A percentile compares a stretch with the other conserved stretches of the same genome.
Evolutionary conservation across 805 yeast genomes (phyloP).

Genomic region (Allodekkera sacchari): DNA sequence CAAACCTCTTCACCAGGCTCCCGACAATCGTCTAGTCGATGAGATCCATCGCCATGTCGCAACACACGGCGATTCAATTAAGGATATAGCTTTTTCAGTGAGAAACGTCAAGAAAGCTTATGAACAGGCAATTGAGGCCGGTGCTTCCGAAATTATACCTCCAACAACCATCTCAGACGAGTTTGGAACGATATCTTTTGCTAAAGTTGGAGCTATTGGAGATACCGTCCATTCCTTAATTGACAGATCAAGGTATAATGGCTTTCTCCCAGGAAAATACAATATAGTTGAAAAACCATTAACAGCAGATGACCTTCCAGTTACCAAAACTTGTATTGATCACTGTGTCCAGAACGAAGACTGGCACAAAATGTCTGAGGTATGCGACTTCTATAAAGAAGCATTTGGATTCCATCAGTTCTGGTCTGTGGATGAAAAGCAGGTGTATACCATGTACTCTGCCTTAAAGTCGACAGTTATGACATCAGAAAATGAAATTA

Average conservation of each 20-base stretch:
- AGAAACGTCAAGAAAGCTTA: conserved; percentile 38
- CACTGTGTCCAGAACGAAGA: conserved; percentile 77
- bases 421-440: conserved; percentile 80
- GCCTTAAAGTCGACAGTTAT: conserved; percentile 70
- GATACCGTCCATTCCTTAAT: conserved; percentile 67
- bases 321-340: conserved; percentile 40
- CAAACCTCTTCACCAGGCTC: conserved; percentile 12
- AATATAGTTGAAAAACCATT: conserved; percentile 4
- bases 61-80: conserved; percentile 73
- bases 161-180: conserved; percentile 29
- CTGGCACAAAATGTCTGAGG: conserved; percentile 55
- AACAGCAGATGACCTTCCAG: not conserved
- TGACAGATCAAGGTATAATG: conserved; percentile 26
- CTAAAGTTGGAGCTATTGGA: conserved; percentile 45
- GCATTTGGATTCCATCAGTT: conserved; percentile 68
- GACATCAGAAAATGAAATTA: conserved; percentile 55
- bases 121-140: conserved; percentile 38
- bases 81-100: conserved; percentile 65
- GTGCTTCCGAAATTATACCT: conserved; percentile 32
- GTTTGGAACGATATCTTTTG: conserved; percentile 43
- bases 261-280: conserved; percentile 20
- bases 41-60: conserved; percentile 38
- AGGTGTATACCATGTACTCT: conserved; percentile 60
- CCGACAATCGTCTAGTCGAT: conserved; percentile 9
- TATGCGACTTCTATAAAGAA: conserved; percentile 51